These are phyloP conservation scores for Onygenales sp. DNA, from an alignment of 2,329 filamentous ascomycete species.

Conservation along the genomic window DNA sequence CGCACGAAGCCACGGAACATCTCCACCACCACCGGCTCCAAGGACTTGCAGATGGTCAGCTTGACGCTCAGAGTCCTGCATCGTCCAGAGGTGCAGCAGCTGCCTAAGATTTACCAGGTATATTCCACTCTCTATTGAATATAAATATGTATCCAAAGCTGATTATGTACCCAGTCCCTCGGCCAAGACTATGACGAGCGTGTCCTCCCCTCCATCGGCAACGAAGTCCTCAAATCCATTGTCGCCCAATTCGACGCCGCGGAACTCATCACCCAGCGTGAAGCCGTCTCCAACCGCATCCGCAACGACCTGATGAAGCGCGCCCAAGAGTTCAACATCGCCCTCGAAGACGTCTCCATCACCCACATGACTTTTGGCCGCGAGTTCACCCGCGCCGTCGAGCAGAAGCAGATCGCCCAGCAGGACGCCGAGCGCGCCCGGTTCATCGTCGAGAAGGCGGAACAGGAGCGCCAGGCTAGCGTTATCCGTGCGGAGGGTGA, in stretches of 20 bases:
- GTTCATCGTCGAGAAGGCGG: constrained; percentile 97
- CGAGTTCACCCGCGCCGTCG: constrained; percentile 96
- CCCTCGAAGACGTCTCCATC: constrained; percentile 96
- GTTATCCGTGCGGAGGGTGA: constrained; percentile 98
- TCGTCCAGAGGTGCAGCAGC: constrained; percentile 79
- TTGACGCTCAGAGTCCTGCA: constrained; percentile 92
- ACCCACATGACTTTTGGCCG: constrained; percentile 99
- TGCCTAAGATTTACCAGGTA: constrained; percentile 99
- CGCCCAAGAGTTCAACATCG: constrained; percentile 96
- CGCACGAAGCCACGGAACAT: constrained; percentile 96
- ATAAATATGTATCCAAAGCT: neutral
- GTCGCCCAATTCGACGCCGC: constrained; percentile 98
- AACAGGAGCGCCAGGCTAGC: constrained; percentile 97
- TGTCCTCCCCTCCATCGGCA: constrained; percentile 95
- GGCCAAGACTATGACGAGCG: constrained; percentile 98
- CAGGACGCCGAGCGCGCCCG: constrained; percentile 95
- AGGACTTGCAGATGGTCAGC: constrained; percentile 99
- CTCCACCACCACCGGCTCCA: constrained; percentile 92
- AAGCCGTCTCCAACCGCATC: constrained; percentile 93
- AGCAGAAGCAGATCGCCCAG: constrained; percentile 99
- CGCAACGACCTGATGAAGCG: constrained; percentile 84
- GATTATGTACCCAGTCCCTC: constrained; percentile 59
- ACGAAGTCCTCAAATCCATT: constrained; percentile 97
- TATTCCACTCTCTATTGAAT: constrained; percentile 4
- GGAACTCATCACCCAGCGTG: constrained; percentile 97